Conservation (phyloP, 208 protist species). For the Acanthamoeba royreba region DNA sequence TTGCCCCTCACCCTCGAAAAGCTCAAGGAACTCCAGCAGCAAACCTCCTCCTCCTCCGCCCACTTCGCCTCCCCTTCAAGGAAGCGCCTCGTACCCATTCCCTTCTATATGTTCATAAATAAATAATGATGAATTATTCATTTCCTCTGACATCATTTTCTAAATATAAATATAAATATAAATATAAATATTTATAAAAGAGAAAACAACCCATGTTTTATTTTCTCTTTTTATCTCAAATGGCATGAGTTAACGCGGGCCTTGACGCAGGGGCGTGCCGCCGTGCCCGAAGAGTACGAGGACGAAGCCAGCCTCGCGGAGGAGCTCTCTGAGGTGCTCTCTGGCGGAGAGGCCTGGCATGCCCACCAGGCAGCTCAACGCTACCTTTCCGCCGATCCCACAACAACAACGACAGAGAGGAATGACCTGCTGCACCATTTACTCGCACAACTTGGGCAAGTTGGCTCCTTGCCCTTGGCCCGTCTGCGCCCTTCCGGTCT, state of each 20-base stretch:
- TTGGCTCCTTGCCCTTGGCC: too few species aligned
- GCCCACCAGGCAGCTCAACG: not conserved
- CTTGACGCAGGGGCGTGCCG: not conserved
- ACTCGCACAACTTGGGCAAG: too few species aligned
- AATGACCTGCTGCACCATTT: not conserved
- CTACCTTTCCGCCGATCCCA: not conserved
- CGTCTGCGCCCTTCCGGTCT: too few species aligned
- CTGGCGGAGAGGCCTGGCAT: not conserved
- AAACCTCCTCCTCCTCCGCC: too few species aligned
- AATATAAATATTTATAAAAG: too few species aligned
- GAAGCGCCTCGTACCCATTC: not conserved
- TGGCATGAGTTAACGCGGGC: not conserved
- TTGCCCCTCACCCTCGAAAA: constrained; percentile 23
- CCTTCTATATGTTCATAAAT: not conserved
- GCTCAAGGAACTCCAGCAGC: constrained; percentile 31
- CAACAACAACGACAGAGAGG: not conserved
- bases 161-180: too few species aligned
- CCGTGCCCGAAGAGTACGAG: not conserved
- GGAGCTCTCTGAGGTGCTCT: not conserved
- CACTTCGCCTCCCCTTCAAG: not conserved
- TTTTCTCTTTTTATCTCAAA: not conserved
- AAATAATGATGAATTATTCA: not conserved
- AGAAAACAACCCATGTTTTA: too few species aligned
- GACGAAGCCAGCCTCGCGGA: not conserved
- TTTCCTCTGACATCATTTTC: not conserved